Percentiles rank a stretch among this genome's conserved stretches.
Evolutionary conservation across 2,329 filamentous ascomycete species (phyloP).

Genomic region (Trichoderma brevicompactum): DNA sequence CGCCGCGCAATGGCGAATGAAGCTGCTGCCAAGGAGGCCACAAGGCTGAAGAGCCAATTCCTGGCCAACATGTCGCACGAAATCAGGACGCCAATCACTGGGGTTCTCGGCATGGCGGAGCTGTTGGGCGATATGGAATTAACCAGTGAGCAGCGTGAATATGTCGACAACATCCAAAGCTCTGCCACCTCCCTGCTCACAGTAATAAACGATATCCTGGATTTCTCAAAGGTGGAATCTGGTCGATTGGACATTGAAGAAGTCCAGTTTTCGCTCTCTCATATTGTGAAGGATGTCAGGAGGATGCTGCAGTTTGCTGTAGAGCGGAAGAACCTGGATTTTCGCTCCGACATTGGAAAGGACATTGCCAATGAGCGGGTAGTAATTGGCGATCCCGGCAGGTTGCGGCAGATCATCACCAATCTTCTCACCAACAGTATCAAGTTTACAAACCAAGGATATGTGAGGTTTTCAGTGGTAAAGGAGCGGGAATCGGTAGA

Average conservation of each 20-base stretch:
- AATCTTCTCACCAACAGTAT: slow-evolving; percentile 79
- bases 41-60: slow-evolving; percentile 78
- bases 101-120: slow-evolving; percentile 80
- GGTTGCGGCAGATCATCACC: slow-evolving; percentile 81
- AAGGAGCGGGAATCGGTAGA: slow-evolving; percentile 68
- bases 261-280: slow-evolving; percentile 75
- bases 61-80: slow-evolving; percentile 83
- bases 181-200: slow-evolving; percentile 82
- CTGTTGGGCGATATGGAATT: slow-evolving; percentile 70
- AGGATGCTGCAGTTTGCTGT: slow-evolving; percentile 90
- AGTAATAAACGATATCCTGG: slow-evolving; percentile 88
- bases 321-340: slow-evolving; percentile 75
- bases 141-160: slow-evolving; percentile 72
- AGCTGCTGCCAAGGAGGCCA: slow-evolving; percentile 78
- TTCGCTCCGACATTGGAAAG: slow-evolving; percentile 66
- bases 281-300: slow-evolving; percentile 77
- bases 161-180: slow-evolving; percentile 76
- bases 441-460: slow-evolving; percentile 73
- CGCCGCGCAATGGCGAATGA: slow-evolving; percentile 73
- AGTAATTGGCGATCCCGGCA: slow-evolving; percentile 84
- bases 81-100: slow-evolving; percentile 77
- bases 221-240: slow-evolving; percentile 86
- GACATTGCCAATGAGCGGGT: slow-evolving; percentile 70
- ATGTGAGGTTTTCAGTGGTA: slow-evolving; percentile 67
- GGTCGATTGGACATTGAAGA: slow-evolving; percentile 78